Base-by-base conservation (phyloP, 768 basidiomycete genomes). In the Phanerochaete sordida region DNA sequence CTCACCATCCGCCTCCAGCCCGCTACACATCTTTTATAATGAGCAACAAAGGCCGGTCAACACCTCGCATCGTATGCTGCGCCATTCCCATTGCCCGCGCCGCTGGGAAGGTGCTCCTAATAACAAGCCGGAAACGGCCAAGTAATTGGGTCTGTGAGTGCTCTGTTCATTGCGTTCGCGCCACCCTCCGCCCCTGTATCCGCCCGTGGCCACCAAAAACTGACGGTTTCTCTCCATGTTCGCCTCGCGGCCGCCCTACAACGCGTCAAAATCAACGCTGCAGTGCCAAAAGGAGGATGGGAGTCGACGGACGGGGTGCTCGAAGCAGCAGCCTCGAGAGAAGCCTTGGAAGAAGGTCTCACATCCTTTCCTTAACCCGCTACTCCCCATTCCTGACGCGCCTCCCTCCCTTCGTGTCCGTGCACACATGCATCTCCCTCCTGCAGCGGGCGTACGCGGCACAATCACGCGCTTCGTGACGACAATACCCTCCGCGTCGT, bases 331-430 rank as follows among this genome's bases (percentile, higher is more conserved):
- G 92, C 92, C 77, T 88, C 85, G 69, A 84, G 92, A 75, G 92
- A 94, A 85, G 92, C 92, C 77, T 81, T 89, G 75, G 92, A 94
- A 90, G 92, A 94, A 93, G 92, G 92, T 94, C 90, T 85, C 85
- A 86, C 84, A 85, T 79, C 84, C 87, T 85, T 79, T 85, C 86
- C 79, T 83, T 87, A 84, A 80, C 82, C 82, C 85, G 81, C 85
- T 79, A 82, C 78, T 81, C 82, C 69, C 65, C 64, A 65, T 65
- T 68, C 70, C 70, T 70, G 63, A 70, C 69, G 58, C 63, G 62
- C 62, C 63, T 49, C 62, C 59, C 61, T 28, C 53, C 64, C 47
- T 43, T 55, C 26, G 23, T 37, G 33, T 27, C 39, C 21, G 35
- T 46, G 45, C 47, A 79, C 80, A 79, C 81, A 82, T 77, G 75